Evolutionary conservation across 1,139 yeast genomes (phyloP), one percentile per base, ranked within the genome.

Genomic region (Suhomyces coccinellae): DNA sequence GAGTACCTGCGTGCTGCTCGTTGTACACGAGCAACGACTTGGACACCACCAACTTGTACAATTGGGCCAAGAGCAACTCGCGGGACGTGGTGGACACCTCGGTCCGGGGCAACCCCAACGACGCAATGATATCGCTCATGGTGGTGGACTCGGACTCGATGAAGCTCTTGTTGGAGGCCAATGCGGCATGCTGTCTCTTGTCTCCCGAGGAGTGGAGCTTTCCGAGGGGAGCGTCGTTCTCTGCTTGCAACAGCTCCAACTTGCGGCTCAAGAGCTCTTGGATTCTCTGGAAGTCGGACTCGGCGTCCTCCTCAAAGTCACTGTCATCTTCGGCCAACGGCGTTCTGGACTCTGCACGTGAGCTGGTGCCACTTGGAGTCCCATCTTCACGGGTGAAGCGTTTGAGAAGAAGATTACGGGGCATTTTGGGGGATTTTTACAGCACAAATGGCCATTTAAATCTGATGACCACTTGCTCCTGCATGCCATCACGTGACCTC

Each of bases 21-120:
- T 74, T 73, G 47, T 62, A 64, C 3, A 69, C 65, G 7, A 63
- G 45, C 40, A 75, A 58, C 2, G 81, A 77, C 48, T 71, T 72
- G 15, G 71, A 67, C 4, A 74, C 75, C 35, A 75, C 65, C 55
- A 77, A 60, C 49, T 74, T 74, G 54, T 72, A 78, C 40, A 79
- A 62, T 57, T 79, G 82, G 8, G 79, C 79, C 52, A 78, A 62
- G 28, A 79, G 64, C 47, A 77, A 56, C 52, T 79, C 83, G 46
- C 83, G 60, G n/a, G 80, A 75, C 40, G 59, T 65, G 1, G 79
- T 65, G 14, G 80, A 73, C 4, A 79, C 76, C 46, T 73, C 75
- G 16, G 71, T 66, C 47, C 83, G 57, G 1, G 78, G 62, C 38
- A 62, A 60, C 2, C 62, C 56, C 48, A 79, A 64, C 0, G 80